phyloP scores from a whole-genome alignment of 2,329 filamentous ascomycete species.

The Diaporthe aspalathi region DNA sequence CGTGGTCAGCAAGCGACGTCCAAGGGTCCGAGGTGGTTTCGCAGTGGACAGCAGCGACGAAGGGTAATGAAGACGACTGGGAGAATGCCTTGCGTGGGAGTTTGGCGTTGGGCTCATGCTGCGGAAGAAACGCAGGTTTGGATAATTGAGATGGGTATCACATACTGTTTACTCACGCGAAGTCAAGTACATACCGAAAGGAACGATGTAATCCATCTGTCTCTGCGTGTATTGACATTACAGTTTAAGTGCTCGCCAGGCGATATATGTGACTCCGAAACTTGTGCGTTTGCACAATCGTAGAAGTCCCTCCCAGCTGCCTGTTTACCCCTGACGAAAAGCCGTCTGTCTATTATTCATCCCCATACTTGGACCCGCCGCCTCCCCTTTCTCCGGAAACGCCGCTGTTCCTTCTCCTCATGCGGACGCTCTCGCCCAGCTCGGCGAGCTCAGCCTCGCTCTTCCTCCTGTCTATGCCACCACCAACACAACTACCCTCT shows the following conservation, averaged over 20 bases:
- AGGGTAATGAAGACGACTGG: conserved; percentile 16
- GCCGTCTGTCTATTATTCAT: conserved; percentile 38
- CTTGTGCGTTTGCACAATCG: background rate
- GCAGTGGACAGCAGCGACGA: conserved; percentile 39
- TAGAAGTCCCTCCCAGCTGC: too few relatives aligned
- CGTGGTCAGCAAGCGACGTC: conserved; percentile 33
- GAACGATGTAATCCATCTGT: background rate
- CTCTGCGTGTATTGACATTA: conserved; percentile 18
- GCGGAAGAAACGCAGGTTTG: background rate
- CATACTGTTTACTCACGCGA: background rate
- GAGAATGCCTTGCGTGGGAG: background rate
- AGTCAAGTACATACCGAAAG: background rate
- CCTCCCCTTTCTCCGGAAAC: conserved; percentile 29
- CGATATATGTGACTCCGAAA: background rate
- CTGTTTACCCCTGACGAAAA: background rate
- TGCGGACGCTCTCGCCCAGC: conserved; percentile 46
- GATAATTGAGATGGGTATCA: background rate
- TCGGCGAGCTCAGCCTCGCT: conserved; percentile 52
- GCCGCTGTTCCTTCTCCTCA: conserved; percentile 40
- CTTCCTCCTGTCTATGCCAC: conserved; percentile 39
- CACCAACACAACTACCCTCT: conserved; percentile 31
- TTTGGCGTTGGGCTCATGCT: conserved; percentile 11
- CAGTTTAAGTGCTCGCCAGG: conserved; percentile 10
- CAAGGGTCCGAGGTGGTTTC: conserved; percentile 33
- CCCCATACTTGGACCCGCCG: conserved; percentile 40